A percentile compares a stretch with the other conserved stretches of the same genome.
Evolutionary conservation across 78 protist species (phyloP).

Genomic region (Dictyostelium discoideum): dicty_2.7 NC_007088.5:6531001-6531500

Average conservation of each 20-base stretch:
- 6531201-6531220: too few relatives aligned
- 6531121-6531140: not conserved
- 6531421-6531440: too few relatives aligned
- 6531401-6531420: too few relatives aligned
- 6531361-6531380: slow-evolving; percentile 9
- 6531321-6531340: slow-evolving; percentile 12
- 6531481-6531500: too few relatives aligned
- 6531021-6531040: slow-evolving; percentile 38
- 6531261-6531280: slow-evolving; percentile 62
- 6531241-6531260: not conserved
- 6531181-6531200: not conserved
- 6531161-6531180: too few relatives aligned
- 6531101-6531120: slow-evolving; percentile 33
- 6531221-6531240: too few relatives aligned
- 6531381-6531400: not conserved
- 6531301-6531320: slow-evolving; percentile 41
- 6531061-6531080: slow-evolving; percentile 73
- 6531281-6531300: slow-evolving; percentile 51
- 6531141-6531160: not conserved
- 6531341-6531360: slow-evolving; percentile 27
- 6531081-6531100: slow-evolving; percentile 77
- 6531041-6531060: slow-evolving; percentile 74
- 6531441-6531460: too few relatives aligned
- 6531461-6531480: too few relatives aligned
- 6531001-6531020: slow-evolving; percentile 69